Conservation (phyloP, 2,329 filamentous ascomycete species). For the Neopestalotiopsis rosae region DNA sequence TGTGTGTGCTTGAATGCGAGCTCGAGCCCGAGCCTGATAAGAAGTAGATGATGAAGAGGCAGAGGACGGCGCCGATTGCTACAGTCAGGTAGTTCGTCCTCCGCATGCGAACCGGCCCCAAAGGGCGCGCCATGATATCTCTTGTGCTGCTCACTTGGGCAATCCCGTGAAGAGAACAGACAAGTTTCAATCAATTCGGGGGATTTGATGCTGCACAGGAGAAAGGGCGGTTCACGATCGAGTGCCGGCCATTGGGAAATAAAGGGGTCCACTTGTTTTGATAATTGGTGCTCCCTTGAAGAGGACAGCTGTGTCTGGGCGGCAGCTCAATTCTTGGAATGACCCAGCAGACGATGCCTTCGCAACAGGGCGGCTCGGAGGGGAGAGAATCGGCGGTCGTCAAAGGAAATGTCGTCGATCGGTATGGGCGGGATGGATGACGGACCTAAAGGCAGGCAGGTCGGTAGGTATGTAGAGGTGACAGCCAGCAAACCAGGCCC, state of each 20-base stretch:
- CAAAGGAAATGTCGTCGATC: background rate
- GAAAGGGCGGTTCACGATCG: conserved; percentile 11
- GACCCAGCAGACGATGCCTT: background rate
- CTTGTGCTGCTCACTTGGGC: background rate
- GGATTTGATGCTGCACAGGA: background rate
- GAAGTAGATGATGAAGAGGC: conserved; percentile 41
- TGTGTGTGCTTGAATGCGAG: conserved; percentile 23
- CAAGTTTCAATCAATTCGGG: background rate
- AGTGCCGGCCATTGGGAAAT: conserved; percentile 16
- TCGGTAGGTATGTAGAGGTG: background rate
- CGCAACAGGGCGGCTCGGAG: too few relatives aligned
- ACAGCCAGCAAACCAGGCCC: background rate
- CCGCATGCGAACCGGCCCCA: conserved; percentile 41
- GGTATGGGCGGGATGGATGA: background rate
- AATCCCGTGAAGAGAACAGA: background rate
- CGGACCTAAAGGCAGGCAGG: background rate
- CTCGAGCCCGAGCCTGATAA: conserved; percentile 31
- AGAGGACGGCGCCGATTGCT: conserved; percentile 36
- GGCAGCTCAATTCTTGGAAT: too few relatives aligned
- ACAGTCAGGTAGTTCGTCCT: conserved; percentile 41
- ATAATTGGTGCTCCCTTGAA: conserved; percentile 1
- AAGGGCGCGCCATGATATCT: conserved; percentile 38
- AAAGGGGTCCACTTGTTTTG: conserved; percentile 8
- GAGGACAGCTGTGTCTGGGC: conserved; percentile 5
- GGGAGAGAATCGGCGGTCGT: background rate